Evolutionary conservation across 2,329 filamentous ascomycete genomes (phyloP).

Genomic region (Curvularia spicifera): DNA sequence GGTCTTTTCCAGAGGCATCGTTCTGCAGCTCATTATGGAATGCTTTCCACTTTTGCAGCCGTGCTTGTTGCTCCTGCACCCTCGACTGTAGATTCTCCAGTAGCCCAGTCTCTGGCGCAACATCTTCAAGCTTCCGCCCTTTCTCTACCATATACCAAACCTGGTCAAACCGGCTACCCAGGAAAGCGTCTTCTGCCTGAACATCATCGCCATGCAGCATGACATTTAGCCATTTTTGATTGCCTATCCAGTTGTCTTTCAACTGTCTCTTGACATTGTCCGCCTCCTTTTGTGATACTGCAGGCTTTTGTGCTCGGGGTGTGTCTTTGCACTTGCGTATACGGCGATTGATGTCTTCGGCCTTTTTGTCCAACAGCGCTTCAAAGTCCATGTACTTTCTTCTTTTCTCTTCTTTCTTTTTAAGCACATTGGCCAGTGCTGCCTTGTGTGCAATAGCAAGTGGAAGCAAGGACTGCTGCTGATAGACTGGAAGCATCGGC

Average conservation of each 20-base stretch:
- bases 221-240: slow-evolving; percentile 74
- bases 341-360: slow-evolving; percentile 62
- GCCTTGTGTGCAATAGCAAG: slow-evolving; percentile 76
- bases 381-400: slow-evolving; percentile 68
- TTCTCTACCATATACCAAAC: slow-evolving; percentile 73
- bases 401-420: slow-evolving; percentile 65
- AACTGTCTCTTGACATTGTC: slow-evolving; percentile 63
- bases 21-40: slow-evolving; percentile 59
- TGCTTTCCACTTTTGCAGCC: slow-evolving; percentile 75
- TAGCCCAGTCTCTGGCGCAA: slow-evolving; percentile 60
- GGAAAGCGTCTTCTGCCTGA: slow-evolving; percentile 64
- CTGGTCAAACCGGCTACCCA: slow-evolving; percentile 70
- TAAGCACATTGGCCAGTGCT: slow-evolving; percentile 66
- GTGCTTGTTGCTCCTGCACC: slow-evolving; percentile 69
- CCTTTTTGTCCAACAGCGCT: slow-evolving; percentile 68
- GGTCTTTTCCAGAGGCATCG: slow-evolving; percentile 12
- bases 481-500: slow-evolving; percentile 34
- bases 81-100: slow-evolving; percentile 74
- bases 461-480: slow-evolving; percentile 60
- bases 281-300: slow-evolving; percentile 43
- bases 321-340: slow-evolving; percentile 52
- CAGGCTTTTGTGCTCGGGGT: slow-evolving; percentile 30
- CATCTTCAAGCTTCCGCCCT: slow-evolving; percentile 64
- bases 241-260: slow-evolving; percentile 78
- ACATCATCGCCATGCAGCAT: slow-evolving; percentile 71